Conservation (phyloP, 2,329 filamentous ascomycete genomes). For the Ascocoryne sarcoides region DNA sequence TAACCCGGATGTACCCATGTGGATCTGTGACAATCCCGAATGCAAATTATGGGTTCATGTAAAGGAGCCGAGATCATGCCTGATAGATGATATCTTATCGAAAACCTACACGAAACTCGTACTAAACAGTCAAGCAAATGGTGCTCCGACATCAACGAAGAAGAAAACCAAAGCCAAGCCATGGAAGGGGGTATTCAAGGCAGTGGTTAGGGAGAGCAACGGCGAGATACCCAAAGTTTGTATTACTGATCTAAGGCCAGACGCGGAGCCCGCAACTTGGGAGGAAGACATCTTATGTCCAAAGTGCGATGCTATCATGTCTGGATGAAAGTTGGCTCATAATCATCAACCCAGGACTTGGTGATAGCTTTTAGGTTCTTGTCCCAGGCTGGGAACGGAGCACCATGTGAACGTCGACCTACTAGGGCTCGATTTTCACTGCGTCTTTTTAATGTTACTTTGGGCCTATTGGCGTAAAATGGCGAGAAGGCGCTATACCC, state of each 20-base stretch:
- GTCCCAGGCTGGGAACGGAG: too few species aligned
- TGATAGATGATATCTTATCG: constrained; percentile 26
- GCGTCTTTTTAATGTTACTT: too few species aligned
- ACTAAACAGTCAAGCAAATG: constrained; percentile 9
- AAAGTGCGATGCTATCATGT: too few species aligned
- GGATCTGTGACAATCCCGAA: constrained; percentile 27
- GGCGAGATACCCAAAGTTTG: constrained; percentile 11
- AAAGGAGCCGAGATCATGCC: constrained; percentile 17
- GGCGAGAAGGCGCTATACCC: too few species aligned
- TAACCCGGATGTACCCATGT: constrained; percentile 29
- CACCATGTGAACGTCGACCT: too few species aligned
- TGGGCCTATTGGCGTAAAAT: too few species aligned
- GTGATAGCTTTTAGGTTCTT: too few species aligned
- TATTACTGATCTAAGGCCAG: constrained; percentile 18
- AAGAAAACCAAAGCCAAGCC: constrained; percentile 13
- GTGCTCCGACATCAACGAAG: constrained; percentile 6
- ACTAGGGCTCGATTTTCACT: too few species aligned
- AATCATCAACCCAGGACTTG: too few species aligned
- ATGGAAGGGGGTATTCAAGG: constrained; percentile 20
- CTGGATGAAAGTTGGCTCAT: too few species aligned
- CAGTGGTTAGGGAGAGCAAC: constrained; percentile 9
- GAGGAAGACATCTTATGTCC: constrained; percentile 19
- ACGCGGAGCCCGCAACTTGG: constrained; percentile 10
- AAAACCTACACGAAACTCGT: constrained; percentile 20
- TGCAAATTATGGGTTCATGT: constrained; percentile 32